Evolutionary conservation across 192 early-diverging fungal genomes (phyloP), one percentile per base, ranked within the genome.

Genomic region (Backusella tarrabulga): DNA sequence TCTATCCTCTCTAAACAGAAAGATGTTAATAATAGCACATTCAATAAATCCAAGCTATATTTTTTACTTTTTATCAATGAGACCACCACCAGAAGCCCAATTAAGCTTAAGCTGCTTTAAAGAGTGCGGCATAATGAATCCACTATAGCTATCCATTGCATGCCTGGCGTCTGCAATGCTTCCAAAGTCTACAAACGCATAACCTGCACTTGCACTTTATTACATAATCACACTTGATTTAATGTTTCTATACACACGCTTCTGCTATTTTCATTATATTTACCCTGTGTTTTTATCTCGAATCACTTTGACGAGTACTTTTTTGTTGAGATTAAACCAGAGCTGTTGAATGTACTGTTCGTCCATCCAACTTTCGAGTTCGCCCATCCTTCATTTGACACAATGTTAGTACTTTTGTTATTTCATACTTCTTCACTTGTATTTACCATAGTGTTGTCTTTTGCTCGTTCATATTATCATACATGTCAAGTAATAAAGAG

Each of bases 351-450:
- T 91, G 83, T 90, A 97, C 68, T 90, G 93, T 78, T 99, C 97
- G 79, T 97, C 96, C 98, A 98, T 98, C 97, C 98, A 98, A 6
- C 93, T 88, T 77, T 99, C 98, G 23, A 99, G 89, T 77, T 98
- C 97, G 60, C 96, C 96, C 95, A 97, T 96, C 95, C 95, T 90
- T 26, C 12, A 44, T 7, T 40, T 40, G 38, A 44, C 42, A 50
- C 5, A 50, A 17, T 44, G 42, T 40, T 15, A 42, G n/a, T 5
- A 46, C 14, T 44, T 26, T 34, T 15, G 5, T 40, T 40, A 40
- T 12, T 40, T 40, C 9, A 12, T 40, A 40, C 32, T 40, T 40
- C 11, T 40, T 11, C 21, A 54, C 12, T 74, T 40, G 23, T 32
- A 19, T 44, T 26, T 75, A 75, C 74, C 74, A 75, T 19, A 75